Base-by-base conservation (phyloP, 371 early-diverging fungal genomes). In the Mortierella sp. region DNA sequence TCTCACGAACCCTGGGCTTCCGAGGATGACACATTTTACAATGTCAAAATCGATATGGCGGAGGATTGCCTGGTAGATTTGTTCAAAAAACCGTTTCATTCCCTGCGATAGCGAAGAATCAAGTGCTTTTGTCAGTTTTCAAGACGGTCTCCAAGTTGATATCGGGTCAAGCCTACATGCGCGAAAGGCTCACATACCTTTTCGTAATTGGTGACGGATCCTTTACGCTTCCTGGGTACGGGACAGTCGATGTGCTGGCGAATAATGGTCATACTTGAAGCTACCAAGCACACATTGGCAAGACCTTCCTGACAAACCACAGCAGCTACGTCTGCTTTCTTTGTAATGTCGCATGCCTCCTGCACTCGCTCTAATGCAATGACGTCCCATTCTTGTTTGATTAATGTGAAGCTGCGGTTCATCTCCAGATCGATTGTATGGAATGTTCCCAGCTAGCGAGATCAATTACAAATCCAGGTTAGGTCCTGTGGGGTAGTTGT, bases 241-340 rank as follows among this genome's bases (percentile, higher is more conserved):
- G 93, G 89, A 21, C 86, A 83, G 76, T 97, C 97, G 34, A 98
- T 94, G 13, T 96, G 87, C 70, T 96, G 97, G 39, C 94, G 86
- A 9, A 97, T 95, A 59, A 98, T 87, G 2, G 98, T 98, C 97
- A 97, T 95, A 61, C 91, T 91, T 57, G 94, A 87, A 2, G 98
- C 97, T 53, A 98, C 59, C 23, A 98, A 87, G 64, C 99, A 98
- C 14, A 98, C 62, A 54, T 96, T 94, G 9, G 99, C 97, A 27
- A 98, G 80, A 0, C 98, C 99, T 71, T 98, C 99, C 73, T 98
- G 93, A 70, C 96, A 88, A 2, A 97, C 94, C 19, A 98, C 88
- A 4, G 98, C 99, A 0, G 93, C 97, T 2, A 97, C 90, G 61
- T 98, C 98, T 4, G 98, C 98, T 67, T 92, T 91, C 58, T 91